Percentiles rank a stretch among this genome's conserved stretches.
phyloP scores from a whole-genome alignment of 768 basidiomycete genomes.

The Trametes sanguinea region DNA sequence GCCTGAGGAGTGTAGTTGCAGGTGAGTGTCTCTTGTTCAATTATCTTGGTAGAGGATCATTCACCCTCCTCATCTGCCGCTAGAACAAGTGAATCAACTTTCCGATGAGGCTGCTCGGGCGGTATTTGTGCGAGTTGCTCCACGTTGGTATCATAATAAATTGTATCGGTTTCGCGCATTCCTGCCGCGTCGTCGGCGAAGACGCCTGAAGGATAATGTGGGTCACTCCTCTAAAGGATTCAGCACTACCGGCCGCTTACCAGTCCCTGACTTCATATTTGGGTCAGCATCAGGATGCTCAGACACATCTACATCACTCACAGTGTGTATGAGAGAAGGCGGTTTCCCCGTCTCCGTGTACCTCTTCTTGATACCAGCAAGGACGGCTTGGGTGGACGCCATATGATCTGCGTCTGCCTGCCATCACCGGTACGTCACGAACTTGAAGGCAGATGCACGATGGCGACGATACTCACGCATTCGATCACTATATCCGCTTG shows the following conservation, averaged over 20 bases:
- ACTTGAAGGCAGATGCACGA: not conserved
- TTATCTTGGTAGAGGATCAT: not conserved
- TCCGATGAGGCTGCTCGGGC: conserved; percentile 45
- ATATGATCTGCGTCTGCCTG: conserved; percentile 53
- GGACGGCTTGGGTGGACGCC: conserved; percentile 44
- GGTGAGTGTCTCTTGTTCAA: not conserved
- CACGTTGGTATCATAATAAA: conserved; percentile 52
- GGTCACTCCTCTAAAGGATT: not conserved
- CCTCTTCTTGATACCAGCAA: conserved; percentile 55
- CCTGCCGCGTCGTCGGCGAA: conserved; percentile 48
- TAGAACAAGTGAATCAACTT: conserved; percentile 49
- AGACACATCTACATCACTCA: conserved; percentile 33
- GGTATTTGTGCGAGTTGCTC: conserved; percentile 48
- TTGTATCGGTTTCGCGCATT: conserved; percentile 35
- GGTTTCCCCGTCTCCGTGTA: conserved; percentile 42
- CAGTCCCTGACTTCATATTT: conserved; percentile 22
- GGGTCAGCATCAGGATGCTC: conserved; percentile 26
- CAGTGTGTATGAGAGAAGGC: conserved; percentile 64
- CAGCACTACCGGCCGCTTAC: not conserved
- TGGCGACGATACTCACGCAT: conserved; percentile 17
- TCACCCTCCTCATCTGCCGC: conserved; percentile 51
- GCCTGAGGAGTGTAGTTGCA: conserved; percentile 31
- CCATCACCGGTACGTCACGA: not conserved
- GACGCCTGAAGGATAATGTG: conserved; percentile 34
- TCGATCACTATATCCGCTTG: conserved; percentile 43